phyloP scores from a whole-genome alignment of 345 rosid species.

The Viola odorata region DNA sequence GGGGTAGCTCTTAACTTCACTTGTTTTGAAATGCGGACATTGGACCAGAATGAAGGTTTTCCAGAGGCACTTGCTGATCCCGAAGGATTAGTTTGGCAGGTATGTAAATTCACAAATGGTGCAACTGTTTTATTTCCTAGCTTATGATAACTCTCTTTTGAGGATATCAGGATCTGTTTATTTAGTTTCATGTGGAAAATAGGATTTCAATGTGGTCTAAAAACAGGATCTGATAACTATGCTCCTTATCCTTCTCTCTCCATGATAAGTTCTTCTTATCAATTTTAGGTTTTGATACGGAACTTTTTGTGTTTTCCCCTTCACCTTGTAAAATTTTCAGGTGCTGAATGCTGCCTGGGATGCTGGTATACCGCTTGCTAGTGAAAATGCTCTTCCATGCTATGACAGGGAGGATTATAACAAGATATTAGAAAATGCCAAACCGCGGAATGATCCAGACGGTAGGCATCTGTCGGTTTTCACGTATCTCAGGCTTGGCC shows the following conservation, averaged over 20 bases:
- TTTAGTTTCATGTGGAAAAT: not conserved
- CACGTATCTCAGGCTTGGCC: slow-evolving; percentile 68
- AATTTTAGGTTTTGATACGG: too few relatives aligned
- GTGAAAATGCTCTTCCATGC: slow-evolving; percentile 76
- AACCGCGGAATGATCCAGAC: slow-evolving; percentile 80
- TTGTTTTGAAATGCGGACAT: slow-evolving; percentile 43
- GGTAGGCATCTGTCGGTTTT: slow-evolving; percentile 68
- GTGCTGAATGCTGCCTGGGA: slow-evolving; percentile 96
- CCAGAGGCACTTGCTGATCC: slow-evolving; percentile 62
- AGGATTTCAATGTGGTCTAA: too few relatives aligned
- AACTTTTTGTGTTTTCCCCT: not conserved
- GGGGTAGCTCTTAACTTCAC: slow-evolving; percentile 65
- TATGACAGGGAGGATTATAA: slow-evolving; percentile 64
- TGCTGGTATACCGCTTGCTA: slow-evolving; percentile 40
- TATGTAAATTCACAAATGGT: slow-evolving; percentile 57
- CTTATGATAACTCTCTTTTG: not conserved
- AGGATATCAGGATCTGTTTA: slow-evolving; percentile 1
- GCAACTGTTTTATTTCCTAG: slow-evolving; percentile 15
- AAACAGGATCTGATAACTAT: too few relatives aligned
- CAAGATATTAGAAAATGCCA: slow-evolving; percentile 67
- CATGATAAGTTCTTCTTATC: too few relatives aligned
- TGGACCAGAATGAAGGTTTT: slow-evolving; percentile 56
- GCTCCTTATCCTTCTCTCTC: too few relatives aligned
- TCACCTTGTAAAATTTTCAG: slow-evolving; percentile 31
- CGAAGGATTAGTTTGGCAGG: slow-evolving; percentile 85